These are phyloP conservation scores for Colletotrichum cuscutae DNA, from an alignment of 2,329 filamentous ascomycete species.

Conservation along the genomic window DNA sequence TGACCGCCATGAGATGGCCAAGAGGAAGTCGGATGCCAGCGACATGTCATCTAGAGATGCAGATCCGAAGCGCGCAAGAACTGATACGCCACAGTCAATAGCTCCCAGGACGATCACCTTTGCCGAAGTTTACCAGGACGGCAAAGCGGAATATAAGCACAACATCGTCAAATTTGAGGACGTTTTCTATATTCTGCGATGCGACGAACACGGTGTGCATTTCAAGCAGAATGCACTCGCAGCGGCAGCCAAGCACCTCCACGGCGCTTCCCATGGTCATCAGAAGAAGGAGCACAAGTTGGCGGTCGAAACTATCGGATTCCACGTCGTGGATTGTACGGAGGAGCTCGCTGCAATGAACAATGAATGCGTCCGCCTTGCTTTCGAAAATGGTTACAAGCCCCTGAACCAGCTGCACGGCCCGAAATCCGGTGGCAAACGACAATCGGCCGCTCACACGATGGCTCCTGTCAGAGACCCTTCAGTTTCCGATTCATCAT, in stretches of 20 bases:
- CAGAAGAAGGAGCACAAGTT: constrained; percentile 18
- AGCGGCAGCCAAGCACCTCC: constrained; percentile 36
- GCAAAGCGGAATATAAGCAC: constrained; percentile 36
- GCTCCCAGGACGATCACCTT: constrained; percentile 34
- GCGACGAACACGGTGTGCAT: constrained; percentile 37
- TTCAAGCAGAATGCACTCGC: constrained; percentile 34
- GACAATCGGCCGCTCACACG: not conserved
- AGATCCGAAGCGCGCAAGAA: constrained; percentile 11
- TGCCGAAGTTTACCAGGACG: constrained; percentile 37
- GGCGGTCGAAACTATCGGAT: constrained; percentile 34
- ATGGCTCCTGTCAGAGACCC: not conserved
- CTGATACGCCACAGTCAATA: not conserved
- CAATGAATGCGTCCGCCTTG: constrained; percentile 32
- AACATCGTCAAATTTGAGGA: constrained; percentile 33
- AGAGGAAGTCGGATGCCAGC: constrained; percentile 21
- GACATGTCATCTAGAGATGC: not conserved
- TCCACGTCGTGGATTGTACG: constrained; percentile 34
- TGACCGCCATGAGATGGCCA: not conserved
- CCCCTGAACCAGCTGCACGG: constrained; percentile 31
- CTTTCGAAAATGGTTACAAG: constrained; percentile 34
- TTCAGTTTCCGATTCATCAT: not conserved
- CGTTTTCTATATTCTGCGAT: constrained; percentile 37
- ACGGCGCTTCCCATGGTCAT: constrained; percentile 30
- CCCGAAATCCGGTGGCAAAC: constrained; percentile 31
- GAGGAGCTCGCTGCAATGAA: constrained; percentile 28